These are phyloP conservation scores for Starmerella potacharoeniae DNA, from an alignment of 805 yeast species.

Conservation along the genomic window DNA sequence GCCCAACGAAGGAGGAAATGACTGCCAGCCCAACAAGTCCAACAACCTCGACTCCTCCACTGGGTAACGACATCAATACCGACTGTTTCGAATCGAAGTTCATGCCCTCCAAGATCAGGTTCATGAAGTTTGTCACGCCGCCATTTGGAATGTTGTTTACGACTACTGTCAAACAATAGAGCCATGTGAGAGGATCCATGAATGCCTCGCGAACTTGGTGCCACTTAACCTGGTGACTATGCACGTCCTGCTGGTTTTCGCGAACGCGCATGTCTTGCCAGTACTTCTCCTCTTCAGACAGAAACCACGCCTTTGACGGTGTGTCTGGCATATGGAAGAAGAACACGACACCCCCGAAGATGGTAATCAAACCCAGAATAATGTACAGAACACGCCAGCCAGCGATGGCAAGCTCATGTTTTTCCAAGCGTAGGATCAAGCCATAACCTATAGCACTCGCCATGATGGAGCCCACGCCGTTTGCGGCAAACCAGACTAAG, in stretches of 20 bases:
- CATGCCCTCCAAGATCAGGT: slow-evolving; percentile 37
- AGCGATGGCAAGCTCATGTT: slow-evolving; percentile 24
- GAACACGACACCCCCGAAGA: slow-evolving; percentile 39
- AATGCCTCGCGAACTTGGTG: slow-evolving; percentile 44
- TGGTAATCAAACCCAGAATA: slow-evolving; percentile 48
- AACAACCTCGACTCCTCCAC: slow-evolving; percentile 36
- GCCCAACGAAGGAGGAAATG: slow-evolving; percentile 2
- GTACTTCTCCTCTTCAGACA: slow-evolving; percentile 35
- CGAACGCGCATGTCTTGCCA: slow-evolving; percentile 44
- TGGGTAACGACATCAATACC: slow-evolving; percentile 34
- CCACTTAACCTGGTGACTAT: slow-evolving; percentile 43
- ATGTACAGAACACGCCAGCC: slow-evolving; percentile 55
- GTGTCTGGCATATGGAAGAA: slow-evolving; percentile 44
- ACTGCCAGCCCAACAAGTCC: slow-evolving; percentile 13
- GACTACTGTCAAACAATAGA: slow-evolving; percentile 34
- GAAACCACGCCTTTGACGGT: slow-evolving; percentile 34
- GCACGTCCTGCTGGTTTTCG: slow-evolving; percentile 46
- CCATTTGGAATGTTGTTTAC: slow-evolving; percentile 42
- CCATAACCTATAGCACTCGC: slow-evolving; percentile 23
- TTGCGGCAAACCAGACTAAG: slow-evolving; percentile 34
- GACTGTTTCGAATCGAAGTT: slow-evolving; percentile 34
- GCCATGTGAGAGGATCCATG: slow-evolving; percentile 40
- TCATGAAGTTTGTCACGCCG: slow-evolving; percentile 42
- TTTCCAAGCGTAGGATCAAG: slow-evolving; percentile 6
- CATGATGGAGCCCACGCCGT: slow-evolving; percentile 36